Evolutionary conservation across 352 stramenopile species (phyloP).

Genomic region (Blastocystis sp.): DNA sequence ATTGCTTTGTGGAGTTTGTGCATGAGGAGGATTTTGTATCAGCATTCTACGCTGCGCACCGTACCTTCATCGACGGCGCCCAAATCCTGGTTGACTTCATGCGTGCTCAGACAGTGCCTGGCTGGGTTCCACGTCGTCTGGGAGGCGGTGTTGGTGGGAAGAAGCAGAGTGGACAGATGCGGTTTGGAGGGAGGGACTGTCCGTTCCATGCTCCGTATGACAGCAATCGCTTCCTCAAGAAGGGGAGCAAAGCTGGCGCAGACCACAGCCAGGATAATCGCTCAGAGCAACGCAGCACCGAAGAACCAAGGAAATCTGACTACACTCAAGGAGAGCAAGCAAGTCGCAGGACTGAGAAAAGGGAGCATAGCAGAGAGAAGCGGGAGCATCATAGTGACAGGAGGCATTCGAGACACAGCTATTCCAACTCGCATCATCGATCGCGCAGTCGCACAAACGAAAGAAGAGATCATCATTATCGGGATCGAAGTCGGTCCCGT

Average conservation of each 20-base stretch:
- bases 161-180: conserved; percentile 59
- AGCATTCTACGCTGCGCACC: conserved; percentile 36
- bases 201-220: conserved; percentile 46
- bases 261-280: neutral
- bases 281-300: neutral
- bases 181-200: conserved; percentile 56
- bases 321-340: neutral
- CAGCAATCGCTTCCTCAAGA: neutral
- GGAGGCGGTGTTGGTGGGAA: conserved; percentile 56
- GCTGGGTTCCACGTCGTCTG: conserved; percentile 48
- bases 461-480: neutral
- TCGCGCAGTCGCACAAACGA: neutral
- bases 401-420: neutral
- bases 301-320: neutral
- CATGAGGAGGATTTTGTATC: conserved; percentile 51
- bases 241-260: neutral
- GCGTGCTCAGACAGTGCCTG: conserved; percentile 31
- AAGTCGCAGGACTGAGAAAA: neutral
- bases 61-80: neutral
- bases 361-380: neutral
- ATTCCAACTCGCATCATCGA: neutral
- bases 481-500: neutral
- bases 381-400: neutral
- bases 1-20: conserved; percentile 43
- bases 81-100: conserved; percentile 60